Evolutionary conservation across 306 rosid species (phyloP).

Genomic region (Pyrus bretschneideri): DNA sequence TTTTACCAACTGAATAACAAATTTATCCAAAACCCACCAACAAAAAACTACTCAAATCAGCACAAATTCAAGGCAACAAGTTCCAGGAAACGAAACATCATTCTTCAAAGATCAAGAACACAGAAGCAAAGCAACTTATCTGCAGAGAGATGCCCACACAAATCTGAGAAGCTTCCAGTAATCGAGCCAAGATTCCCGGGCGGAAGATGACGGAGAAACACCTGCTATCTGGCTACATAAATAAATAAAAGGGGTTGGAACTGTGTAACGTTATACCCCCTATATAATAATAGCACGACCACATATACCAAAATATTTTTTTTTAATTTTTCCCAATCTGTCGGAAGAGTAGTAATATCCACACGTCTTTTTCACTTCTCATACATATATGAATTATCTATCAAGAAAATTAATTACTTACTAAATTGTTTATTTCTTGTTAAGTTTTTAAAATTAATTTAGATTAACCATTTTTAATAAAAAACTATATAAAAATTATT

Average conservation of each 20-base stretch:
- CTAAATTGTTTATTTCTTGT: not conserved
- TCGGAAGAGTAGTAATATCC: not conserved
- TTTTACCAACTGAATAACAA: not conserved
- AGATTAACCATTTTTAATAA: no score
- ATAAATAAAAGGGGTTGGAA: not conserved
- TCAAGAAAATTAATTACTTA: no score
- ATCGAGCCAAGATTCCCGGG: slow-evolving; percentile 26
- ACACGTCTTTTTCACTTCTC: no score
- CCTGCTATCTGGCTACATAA: not conserved
- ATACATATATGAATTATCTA: no score
- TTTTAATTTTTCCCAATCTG: not conserved
- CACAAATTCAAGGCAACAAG: slow-evolving; percentile 7
- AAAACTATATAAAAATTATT: not conserved
- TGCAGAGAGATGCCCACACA: slow-evolving; percentile 23
- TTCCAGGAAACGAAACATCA: not conserved
- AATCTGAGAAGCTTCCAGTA: slow-evolving; percentile 18
- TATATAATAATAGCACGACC: not conserved
- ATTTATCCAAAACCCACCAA: slow-evolving; percentile 8
- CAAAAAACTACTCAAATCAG: not conserved
- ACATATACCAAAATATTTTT: not conserved
- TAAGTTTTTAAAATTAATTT: not conserved
- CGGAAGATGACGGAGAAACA: slow-evolving; percentile 21
- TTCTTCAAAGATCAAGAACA: slow-evolving; percentile 7
- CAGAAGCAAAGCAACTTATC: slow-evolving; percentile 30
- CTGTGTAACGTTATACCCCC: not conserved